Evolutionary conservation across 2,329 filamentous ascomycete species (phyloP).

Genomic region (Aureobasidium sp.): DNA sequence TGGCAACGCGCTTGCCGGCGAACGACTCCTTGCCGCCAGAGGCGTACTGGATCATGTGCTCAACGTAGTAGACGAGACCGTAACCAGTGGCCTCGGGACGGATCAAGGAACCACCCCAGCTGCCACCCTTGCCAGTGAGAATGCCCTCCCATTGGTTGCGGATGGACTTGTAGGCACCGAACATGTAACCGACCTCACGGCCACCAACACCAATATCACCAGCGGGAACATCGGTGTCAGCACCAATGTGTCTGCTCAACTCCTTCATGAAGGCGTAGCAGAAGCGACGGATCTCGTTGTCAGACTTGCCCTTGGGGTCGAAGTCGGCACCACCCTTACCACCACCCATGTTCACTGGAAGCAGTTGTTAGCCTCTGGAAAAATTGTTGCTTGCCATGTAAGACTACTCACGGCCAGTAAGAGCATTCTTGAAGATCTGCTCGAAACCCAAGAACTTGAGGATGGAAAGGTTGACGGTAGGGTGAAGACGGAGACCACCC

Average conservation of each 20-base stretch:
- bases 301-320: conserved; percentile 96
- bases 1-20: conserved; percentile 84
- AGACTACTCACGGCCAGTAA: conserved; percentile 71
- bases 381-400: neutral
- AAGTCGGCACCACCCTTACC: conserved; percentile 98
- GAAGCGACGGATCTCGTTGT: conserved; percentile 96
- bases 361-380: conserved; percentile 13
- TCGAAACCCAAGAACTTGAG: conserved; percentile 98
- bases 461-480: conserved; percentile 67
- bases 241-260: conserved; percentile 91
- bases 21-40: conserved; percentile 71
- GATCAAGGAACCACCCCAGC: conserved; percentile 91
- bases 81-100: conserved; percentile 95
- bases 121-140: conserved; percentile 87
- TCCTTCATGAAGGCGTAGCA: conserved; percentile 95
- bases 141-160: conserved; percentile 93
- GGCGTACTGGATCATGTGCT: conserved; percentile 90
- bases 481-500: conserved; percentile 92
- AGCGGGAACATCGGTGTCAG: conserved; percentile 90
- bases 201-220: conserved; percentile 93
- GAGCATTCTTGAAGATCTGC: conserved; percentile 99
- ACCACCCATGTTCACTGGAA: conserved; percentile 80
- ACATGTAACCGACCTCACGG: conserved; percentile 90
- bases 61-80: conserved; percentile 92
- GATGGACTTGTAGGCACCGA: conserved; percentile 84